Base-by-base conservation (phyloP, 1,284 basidiomycete genomes). In the Ceratobasidium papillatum region DNA sequence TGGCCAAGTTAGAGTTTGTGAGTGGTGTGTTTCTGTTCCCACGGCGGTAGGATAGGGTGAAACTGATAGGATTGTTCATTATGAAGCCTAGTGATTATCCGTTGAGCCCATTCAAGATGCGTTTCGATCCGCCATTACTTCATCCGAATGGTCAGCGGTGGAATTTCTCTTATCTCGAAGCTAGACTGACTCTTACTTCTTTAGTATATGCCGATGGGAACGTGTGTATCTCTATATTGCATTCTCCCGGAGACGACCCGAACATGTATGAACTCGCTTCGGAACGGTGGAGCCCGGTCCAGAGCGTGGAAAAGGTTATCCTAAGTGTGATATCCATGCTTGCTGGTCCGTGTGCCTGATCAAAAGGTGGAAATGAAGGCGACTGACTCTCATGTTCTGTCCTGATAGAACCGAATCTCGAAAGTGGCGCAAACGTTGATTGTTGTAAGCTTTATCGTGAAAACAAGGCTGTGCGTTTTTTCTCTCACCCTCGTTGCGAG, bases 201-300 rank as follows among this genome's bases (percentile, higher is more conserved):
- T 64, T 79, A 94, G 93, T 95, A 77, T 83, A 83, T 79, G 80
- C 84, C 41, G 80, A 84, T 71, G 85, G 84, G 34, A 82, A 84
- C 56, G 84, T 86, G 34, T 99, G 98, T 85, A 99, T 99, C 80
- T 98, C 96, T 3, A 99, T 99, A 81, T 85, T 99, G 45, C 98
- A 99, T 81, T 94, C 95, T 0, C 96, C 98, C 0, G 98, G 98
- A 9, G 98, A 99, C 81, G 98, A 94, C 79, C 93, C 93, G 30
- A 91, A 90, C 75, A 91, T 92, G 88, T 94, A 94, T 79, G 98
- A 99, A 82, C 90, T 93, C 76, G 96, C 97, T 0, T 95, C 93
- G 32, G 98, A 99, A 82, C 89, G 98, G 52, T 99, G 98, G 98
- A 96, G 94, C 75, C 98, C 98, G 19, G 96, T 99, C 0, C 95